Evolutionary conservation across 2,329 filamentous ascomycete species (phyloP).

Genomic region (Dendryphion nanum): DNA sequence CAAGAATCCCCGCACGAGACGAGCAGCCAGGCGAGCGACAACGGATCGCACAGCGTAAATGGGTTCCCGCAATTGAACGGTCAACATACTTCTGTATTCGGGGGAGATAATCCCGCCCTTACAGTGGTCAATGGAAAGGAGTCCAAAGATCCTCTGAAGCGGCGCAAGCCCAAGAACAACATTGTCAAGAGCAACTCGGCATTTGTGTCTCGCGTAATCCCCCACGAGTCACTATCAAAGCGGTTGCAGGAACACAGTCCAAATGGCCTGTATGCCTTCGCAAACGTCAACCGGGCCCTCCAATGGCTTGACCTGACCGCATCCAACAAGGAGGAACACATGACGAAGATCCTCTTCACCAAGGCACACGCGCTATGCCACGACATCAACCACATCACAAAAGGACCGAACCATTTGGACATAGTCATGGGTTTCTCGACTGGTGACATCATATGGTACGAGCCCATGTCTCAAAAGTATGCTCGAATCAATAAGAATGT

Average conservation of each 20-base stretch:
- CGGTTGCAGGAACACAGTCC: conserved; percentile 73
- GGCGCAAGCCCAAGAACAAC: conserved; percentile 94
- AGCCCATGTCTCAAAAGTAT: conserved; percentile 94
- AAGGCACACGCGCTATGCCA: conserved; percentile 95
- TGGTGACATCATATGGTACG: conserved; percentile 97
- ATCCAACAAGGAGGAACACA: conserved; percentile 75
- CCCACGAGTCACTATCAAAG: conserved; percentile 78
- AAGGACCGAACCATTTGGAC: conserved; percentile 77
- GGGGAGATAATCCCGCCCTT: conserved; percentile 79
- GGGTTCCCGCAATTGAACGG: conserved; percentile 33
- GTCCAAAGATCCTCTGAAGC: conserved; percentile 64
- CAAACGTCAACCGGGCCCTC: conserved; percentile 91
- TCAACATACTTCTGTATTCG: conserved; percentile 65
- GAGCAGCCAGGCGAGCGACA: conserved; percentile 46
- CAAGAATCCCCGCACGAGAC: conserved; percentile 45
- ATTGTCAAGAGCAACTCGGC: conserved; percentile 98
- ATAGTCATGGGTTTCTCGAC: conserved; percentile 95
- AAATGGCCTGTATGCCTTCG: conserved; percentile 86
- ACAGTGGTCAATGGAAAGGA: conserved; percentile 63
- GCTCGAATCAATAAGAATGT: conserved; percentile 94
- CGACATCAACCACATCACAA: conserved; percentile 83
- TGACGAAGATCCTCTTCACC: conserved; percentile 95
- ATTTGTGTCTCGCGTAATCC: conserved; percentile 94
- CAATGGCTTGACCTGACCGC: conserved; percentile 93
- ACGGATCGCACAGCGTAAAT: conserved; percentile 43